Conservation (phyloP, 2,329 filamentous ascomycete genomes). For the Pestalotiopsis sp. region DNA sequence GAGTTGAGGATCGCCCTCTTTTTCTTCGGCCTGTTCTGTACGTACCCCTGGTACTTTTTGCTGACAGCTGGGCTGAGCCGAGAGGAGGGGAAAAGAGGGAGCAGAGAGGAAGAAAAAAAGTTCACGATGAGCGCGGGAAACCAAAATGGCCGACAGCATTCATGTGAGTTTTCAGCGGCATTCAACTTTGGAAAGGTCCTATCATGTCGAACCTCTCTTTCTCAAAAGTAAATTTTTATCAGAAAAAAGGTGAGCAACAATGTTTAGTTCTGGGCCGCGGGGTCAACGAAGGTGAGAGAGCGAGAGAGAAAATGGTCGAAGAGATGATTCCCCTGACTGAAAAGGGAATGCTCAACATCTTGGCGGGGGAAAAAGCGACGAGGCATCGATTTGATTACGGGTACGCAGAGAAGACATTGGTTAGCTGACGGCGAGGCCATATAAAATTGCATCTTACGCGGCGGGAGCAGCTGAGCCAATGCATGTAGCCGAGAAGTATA, state of each 20-base stretch:
- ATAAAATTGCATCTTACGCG: slow-evolving; percentile 5
- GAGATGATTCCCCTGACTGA: slow-evolving; percentile 11
- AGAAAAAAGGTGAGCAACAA: neutral
- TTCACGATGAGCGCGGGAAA: no score
- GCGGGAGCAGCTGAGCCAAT: slow-evolving; percentile 5
- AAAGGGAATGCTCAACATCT: slow-evolving; percentile 14
- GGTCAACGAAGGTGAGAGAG: neutral
- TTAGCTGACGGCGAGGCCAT: neutral
- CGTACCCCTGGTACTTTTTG: no score
- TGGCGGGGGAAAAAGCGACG: neutral
- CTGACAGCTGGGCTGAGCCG: no score
- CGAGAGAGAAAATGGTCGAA: neutral
- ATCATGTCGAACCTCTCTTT: no score
- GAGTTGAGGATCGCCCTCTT: no score
- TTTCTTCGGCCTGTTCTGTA: no score
- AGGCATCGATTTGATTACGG: neutral
- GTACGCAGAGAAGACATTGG: slow-evolving; percentile 11
- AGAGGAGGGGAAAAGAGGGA: no score
- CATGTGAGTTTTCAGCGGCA: no score
- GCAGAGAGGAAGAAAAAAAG: no score
- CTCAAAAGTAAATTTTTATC: no score
- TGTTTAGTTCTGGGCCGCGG: neutral
- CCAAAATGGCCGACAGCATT: no score
- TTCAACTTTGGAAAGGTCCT: no score
- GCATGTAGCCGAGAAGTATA: slow-evolving; percentile 13